Base-by-base conservation (phyloP, 176 grass and related monocot genomes). In the Ananas comosus region DNA sequence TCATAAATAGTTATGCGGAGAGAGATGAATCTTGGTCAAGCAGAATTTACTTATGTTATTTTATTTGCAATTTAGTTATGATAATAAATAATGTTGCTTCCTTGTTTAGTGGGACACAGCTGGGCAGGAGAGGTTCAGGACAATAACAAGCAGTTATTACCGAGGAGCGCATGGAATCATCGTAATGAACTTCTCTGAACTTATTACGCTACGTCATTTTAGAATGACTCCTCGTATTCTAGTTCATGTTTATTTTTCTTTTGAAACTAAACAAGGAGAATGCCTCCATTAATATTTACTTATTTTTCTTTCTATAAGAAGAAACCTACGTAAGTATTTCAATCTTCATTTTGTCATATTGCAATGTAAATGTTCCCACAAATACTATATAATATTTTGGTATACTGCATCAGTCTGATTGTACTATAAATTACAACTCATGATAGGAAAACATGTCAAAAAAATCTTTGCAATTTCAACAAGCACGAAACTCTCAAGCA, bases 141-240 rank as follows among this genome's bases (percentile, higher is more conserved):
- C 93, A 53, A 92, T 97, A 54, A 92, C 93, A 29, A 92, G 89
- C 52, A 91, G 89, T 80, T 97, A 97, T 63, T 97, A 97, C 69
- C 81, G 86, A 9, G 89, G 93, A 72, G 93, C 93, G 12, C 89
- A 92, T 53, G 93, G 93, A 69, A 91, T 91, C 69, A 88, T 97
- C 59, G 81, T 90, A 68, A 80, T 48, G 47, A 82, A 63, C 23
- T 54, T 33, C 56, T 61, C 21, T 61, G 56, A 16, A 42, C 14
- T 57, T 28, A 14, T 51, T 24, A 51, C 5, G 47, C 19, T 48
- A 17, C 8, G n/a, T 11, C 7, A 64, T 64, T 64, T 64, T 23
- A 51, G 12, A 49, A 58, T 10, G 59, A 48, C 10, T 58, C 53
- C 3, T n/a, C 14, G 21, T 23, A 58, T 8, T 11, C 13, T 67